Percentiles rank a stretch among this genome's conserved stretches.
phyloP scores from a whole-genome alignment of 306 rosid species.

The Trichosanthes truncata region DNA sequence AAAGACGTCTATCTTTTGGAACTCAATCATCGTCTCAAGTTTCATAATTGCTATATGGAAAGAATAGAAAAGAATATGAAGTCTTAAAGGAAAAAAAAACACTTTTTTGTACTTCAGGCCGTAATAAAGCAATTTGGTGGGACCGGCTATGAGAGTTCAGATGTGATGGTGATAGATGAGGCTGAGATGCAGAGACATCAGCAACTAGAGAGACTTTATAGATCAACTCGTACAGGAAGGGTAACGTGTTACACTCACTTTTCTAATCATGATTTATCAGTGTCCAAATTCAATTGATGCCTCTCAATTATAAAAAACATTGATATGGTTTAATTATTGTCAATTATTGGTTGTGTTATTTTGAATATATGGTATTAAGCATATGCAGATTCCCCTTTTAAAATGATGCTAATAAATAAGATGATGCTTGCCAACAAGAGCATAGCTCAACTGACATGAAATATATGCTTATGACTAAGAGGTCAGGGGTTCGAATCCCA shows the following conservation, averaged over 20 bases:
- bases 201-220: slow-evolving; percentile 68
- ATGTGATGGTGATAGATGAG: slow-evolving; percentile 85
- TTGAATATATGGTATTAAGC: neutral
- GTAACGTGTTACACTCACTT: slow-evolving; percentile 19
- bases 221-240: slow-evolving; percentile 86
- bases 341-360: neutral
- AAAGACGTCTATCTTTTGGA: neutral
- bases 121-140: slow-evolving; percentile 80
- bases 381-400: neutral
- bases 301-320: neutral
- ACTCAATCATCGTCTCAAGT: neutral
- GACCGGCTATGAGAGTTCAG: slow-evolving; percentile 86
- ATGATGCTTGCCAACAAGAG: too few species aligned
- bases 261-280: neutral
- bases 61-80: neutral
- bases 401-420: neutral
- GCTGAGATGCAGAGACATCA: slow-evolving; percentile 95
- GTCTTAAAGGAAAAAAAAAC: neutral
- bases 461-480: too few species aligned
- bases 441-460: too few species aligned
- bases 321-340: neutral
- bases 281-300: neutral
- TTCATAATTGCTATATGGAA: neutral
- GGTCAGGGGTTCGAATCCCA: too few species aligned
- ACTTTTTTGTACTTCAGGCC: slow-evolving; percentile 41